These are phyloP conservation scores for Sporothrix protearum DNA, from an alignment of 2,329 filamentous ascomycete genomes.

Conservation along the genomic window DNA sequence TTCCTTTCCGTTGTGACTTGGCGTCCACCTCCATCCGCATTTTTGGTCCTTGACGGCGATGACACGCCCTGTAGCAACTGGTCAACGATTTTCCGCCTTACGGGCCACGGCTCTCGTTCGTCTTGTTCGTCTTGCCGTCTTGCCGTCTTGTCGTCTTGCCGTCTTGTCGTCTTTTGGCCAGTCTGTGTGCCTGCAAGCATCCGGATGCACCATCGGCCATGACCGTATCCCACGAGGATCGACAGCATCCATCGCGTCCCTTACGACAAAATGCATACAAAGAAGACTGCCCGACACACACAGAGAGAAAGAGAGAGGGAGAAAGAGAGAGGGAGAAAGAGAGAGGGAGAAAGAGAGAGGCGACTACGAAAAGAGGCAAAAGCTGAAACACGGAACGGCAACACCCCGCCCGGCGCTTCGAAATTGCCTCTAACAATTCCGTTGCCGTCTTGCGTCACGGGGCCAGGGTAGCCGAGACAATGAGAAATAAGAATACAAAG, in stretches of 20 bases:
- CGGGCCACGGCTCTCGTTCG: neutral
- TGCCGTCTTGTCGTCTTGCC: no score
- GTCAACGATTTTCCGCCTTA: neutral
- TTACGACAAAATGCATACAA: neutral
- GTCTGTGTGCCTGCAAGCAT: no score
- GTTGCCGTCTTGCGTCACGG: neutral
- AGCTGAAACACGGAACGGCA: constrained; percentile 20
- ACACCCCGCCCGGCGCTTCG: neutral
- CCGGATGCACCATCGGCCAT: no score
- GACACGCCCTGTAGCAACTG: neutral
- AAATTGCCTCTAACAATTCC: neutral
- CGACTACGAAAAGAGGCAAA: neutral
- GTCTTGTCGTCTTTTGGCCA: no score
- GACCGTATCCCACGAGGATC: neutral
- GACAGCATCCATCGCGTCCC: neutral
- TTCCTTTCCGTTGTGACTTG: neutral
- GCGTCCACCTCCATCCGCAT: neutral
- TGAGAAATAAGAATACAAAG: no score
- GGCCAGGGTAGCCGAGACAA: neutral
- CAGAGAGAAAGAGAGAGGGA: no score
- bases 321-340: neutral
- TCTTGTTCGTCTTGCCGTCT: no score
- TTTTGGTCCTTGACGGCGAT: neutral
- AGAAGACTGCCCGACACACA: no score
- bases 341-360: neutral